Evolutionary conservation across 176 grass and related monocot species (phyloP), one percentile per base, ranked within the genome.

Genomic region (Aegilops tauschii): DNA sequence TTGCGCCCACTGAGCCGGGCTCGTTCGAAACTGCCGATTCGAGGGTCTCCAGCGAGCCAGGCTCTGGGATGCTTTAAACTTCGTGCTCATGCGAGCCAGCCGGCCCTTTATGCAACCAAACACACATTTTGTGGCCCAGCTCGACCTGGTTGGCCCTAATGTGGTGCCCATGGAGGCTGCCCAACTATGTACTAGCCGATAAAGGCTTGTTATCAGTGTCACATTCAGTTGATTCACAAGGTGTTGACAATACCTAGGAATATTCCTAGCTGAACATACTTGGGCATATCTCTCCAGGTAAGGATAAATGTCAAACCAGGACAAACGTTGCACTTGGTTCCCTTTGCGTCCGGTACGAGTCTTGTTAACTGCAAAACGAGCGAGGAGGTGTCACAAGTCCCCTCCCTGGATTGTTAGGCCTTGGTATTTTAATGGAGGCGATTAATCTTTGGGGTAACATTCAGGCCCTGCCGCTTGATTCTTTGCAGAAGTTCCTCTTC

Each of bases 201-300:
- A 31, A 30, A 44, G 18, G 73, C 32, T 52, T 76, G 8, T 76
- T 35, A 8, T 69, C 12, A 30, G 56, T 59, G 30, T 70, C 45
- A 80, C 3, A 29, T 29, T 14, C 42, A 28, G 61, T 69, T 82
- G 45, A 76, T 47, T 47, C 13, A 49, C 34, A 71, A 50, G 5
- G 25, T 76, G 42, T 30, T 76, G 23, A 5, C 73, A 52, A 12
- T 54, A 31, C 13, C 73, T 1, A 54, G 16, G 45, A 54, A 65
- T 25, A 27, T 50, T 12, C 56, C 23, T 56, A 54, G 69, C 71
- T 76, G 2, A 25, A 59, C 73, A 77, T 88, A 91, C 95, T 90
- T 95, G 68, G 9, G 95, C 92, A 81, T 93, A 97, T 97, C 95
- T 97, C 87, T 97, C 95, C 9, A 97, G 92, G 77, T 97, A 97